These are phyloP conservation scores for Tricholoma terreum DNA, from an alignment of 768 basidiomycete species.

Conservation along the genomic window DNA sequence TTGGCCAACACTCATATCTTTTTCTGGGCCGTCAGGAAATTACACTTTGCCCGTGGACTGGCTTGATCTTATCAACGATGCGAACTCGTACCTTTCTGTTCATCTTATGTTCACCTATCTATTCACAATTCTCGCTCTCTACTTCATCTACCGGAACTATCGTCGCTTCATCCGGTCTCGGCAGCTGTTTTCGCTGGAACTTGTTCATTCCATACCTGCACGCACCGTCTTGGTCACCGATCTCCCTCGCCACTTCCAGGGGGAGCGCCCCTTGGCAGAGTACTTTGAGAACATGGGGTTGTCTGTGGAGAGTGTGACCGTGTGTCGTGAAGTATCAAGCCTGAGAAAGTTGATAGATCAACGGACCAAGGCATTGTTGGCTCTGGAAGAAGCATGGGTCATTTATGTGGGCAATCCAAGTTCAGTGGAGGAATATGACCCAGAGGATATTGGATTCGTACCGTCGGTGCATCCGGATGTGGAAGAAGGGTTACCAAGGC, in stretches of 20 bases:
- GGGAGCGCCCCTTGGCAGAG: slow-evolving; percentile 82
- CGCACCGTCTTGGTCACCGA: slow-evolving; percentile 88
- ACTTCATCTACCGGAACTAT: slow-evolving; percentile 88
- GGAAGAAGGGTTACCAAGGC: slow-evolving; percentile 49
- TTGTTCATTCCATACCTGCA: slow-evolving; percentile 92
- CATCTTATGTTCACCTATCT: slow-evolving; percentile 94
- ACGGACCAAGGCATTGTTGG: slow-evolving; percentile 76
- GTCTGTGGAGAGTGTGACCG: slow-evolving; percentile 87
- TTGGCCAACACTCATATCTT: slow-evolving; percentile 40
- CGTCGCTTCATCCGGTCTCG: slow-evolving; percentile 84
- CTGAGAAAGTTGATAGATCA: slow-evolving; percentile 71
- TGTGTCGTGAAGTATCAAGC: slow-evolving; percentile 79
- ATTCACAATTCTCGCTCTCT: slow-evolving; percentile 84
- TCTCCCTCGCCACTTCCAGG: slow-evolving; percentile 80
- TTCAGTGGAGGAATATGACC: slow-evolving; percentile 77
- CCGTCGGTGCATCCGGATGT: slow-evolving; percentile 50
- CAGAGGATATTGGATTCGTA: slow-evolving; percentile 50
- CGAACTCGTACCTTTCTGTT: slow-evolving; percentile 83
- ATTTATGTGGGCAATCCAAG: slow-evolving; percentile 94
- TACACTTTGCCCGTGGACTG: slow-evolving; percentile 50
- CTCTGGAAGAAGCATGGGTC: slow-evolving; percentile 83
- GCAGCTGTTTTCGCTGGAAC: slow-evolving; percentile 90
- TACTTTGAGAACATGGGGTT: slow-evolving; percentile 91
- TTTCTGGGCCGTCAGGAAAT: slow-evolving; percentile 27
- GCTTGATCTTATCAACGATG: slow-evolving; percentile 88